A percentile compares a stretch with the other conserved stretches of the same genome.
Conservation (phyloP, 2,329 filamentous ascomycete genomes). For the Moelleriella libera region DNA sequence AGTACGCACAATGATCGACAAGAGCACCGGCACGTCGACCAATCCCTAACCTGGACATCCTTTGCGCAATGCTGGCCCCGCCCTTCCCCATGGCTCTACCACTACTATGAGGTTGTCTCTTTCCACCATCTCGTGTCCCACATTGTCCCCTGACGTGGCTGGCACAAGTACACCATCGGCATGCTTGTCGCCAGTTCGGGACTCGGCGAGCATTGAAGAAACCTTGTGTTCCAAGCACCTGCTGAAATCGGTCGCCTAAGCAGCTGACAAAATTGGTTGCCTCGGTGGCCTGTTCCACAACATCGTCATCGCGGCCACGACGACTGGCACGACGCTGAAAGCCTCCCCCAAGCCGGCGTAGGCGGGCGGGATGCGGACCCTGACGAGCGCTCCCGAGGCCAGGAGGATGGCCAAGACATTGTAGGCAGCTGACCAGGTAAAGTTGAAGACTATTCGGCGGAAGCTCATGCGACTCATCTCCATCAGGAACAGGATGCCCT, state of each 20-base stretch:
- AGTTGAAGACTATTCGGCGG: slow-evolving; percentile 42
- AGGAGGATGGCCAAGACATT: slow-evolving; percentile 47
- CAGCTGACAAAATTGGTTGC: neutral
- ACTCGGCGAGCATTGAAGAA: too few relatives aligned
- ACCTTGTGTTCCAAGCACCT: too few relatives aligned
- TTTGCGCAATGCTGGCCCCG: too few relatives aligned
- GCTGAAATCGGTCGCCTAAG: neutral
- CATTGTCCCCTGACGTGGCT: too few relatives aligned
- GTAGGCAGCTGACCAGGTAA: slow-evolving; percentile 46
- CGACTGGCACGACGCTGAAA: slow-evolving; percentile 49
- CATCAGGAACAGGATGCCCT: slow-evolving; percentile 35
- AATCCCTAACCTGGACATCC: too few relatives aligned
- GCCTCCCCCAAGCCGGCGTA: slow-evolving; percentile 50
- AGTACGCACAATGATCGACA: too few relatives aligned
- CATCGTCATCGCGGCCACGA: slow-evolving; percentile 21
- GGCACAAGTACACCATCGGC: too few relatives aligned
- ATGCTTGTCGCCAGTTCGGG: too few relatives aligned
- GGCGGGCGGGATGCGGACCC: slow-evolving; percentile 31
- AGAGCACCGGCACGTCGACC: too few relatives aligned
- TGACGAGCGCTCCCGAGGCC: slow-evolving; percentile 42
- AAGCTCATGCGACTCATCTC: slow-evolving; percentile 24
- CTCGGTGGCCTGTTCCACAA: slow-evolving; percentile 5
- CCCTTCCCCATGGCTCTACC: too few relatives aligned
- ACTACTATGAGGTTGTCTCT: too few relatives aligned
- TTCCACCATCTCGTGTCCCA: too few relatives aligned